Evolutionary conservation across 495 filamentous ascomycete genomes (phyloP).

Genomic region (Thermochaetoides thermophila): DNA sequence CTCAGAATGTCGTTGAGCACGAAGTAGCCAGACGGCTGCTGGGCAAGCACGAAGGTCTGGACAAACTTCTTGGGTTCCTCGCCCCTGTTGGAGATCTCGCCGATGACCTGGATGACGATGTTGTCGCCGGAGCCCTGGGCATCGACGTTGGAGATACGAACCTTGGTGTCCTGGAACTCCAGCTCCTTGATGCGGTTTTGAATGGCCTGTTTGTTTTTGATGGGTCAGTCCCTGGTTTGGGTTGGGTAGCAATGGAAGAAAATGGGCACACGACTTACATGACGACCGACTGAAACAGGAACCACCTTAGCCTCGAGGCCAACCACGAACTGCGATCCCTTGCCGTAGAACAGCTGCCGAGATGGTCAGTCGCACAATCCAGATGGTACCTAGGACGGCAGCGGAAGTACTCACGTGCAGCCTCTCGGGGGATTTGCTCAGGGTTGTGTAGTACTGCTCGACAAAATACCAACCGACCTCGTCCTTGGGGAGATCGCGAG

Average conservation of each 20-base stretch:
- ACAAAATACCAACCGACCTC: constrained; percentile 99
- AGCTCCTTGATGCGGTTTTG: constrained; percentile 84
- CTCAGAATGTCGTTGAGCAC: constrained; percentile 96
- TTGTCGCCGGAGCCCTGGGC: constrained; percentile 81
- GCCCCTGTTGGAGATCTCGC: constrained; percentile 89
- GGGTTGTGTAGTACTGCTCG: constrained; percentile 95
- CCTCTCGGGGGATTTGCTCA: constrained; percentile 87
- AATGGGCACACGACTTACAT: constrained; percentile 39
- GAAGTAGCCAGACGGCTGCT: constrained; percentile 94
- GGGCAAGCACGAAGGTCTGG: constrained; percentile 95
- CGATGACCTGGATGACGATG: constrained; percentile 94
- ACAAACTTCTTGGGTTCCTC: constrained; percentile 85
- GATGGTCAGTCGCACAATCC: constrained; percentile 1
- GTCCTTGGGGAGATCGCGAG: constrained; percentile 44
- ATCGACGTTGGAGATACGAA: constrained; percentile 94
- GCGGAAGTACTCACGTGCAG: constrained; percentile 76
- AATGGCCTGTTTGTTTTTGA: constrained; percentile 50
- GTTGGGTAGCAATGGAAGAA: background rate
- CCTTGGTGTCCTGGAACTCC: constrained; percentile 95
- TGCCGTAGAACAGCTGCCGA: constrained; percentile 58
- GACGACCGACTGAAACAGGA: constrained; percentile 67
- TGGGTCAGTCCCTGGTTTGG: constrained; percentile 6
- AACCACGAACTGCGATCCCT: constrained; percentile 67
- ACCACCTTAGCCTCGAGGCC: constrained; percentile 78
- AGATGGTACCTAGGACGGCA: constrained; percentile 1